Conservation (phyloP, 768 basidiomycete genomes). For the Trametes cingulata region DNA sequence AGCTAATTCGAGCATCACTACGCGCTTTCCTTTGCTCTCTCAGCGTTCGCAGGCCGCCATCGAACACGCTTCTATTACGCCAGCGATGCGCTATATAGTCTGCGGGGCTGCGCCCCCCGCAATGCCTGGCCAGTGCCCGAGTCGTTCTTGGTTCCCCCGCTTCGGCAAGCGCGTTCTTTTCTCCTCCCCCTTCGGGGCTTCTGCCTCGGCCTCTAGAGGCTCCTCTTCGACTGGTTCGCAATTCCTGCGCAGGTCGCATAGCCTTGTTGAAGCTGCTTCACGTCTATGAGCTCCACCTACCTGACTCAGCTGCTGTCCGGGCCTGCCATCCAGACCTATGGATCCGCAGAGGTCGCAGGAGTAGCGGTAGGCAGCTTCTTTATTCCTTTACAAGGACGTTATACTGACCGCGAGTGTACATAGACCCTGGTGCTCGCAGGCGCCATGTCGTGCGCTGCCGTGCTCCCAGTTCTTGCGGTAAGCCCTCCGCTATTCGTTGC, state of each 20-base stretch:
- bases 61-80: background rate
- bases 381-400: background rate
- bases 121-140: background rate
- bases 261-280: background rate
- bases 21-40: too few relatives aligned
- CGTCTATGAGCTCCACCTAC: background rate
- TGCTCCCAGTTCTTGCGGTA: conserved; percentile 27
- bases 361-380: conserved; percentile 6
- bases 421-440: conserved; percentile 31
- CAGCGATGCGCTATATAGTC: background rate
- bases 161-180: background rate
- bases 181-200: background rate
- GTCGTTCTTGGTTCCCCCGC: background rate
- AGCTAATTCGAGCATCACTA: background rate
- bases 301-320: background rate
- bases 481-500: background rate
- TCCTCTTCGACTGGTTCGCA: background rate
- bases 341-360: conserved; percentile 12
- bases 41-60: background rate
- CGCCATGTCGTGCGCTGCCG: conserved; percentile 30
- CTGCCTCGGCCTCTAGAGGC: conserved; percentile 9
- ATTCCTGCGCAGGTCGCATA: conserved; percentile 1
- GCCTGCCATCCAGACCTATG: conserved; percentile 3
- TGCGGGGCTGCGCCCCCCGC: too few relatives aligned
- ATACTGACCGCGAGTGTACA: background rate